Base-by-base conservation (phyloP, 306 rosid species). In the Cercis canadensis region DNA sequence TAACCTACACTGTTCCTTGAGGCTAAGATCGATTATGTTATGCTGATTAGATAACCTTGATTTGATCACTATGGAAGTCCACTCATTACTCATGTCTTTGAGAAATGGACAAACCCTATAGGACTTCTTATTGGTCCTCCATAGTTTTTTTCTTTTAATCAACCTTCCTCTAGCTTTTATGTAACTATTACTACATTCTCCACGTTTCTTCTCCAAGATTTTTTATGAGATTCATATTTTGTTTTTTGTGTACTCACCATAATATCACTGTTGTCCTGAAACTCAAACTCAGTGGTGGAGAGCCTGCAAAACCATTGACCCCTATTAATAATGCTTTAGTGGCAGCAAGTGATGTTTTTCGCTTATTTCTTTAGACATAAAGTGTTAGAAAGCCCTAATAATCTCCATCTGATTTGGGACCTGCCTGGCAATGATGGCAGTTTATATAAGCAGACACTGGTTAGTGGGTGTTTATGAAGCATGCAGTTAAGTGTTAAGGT, bases 11-110 rank as follows among this genome's bases (percentile, higher is more conserved):
- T 69, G 61, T 70, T 69, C 62, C 74, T 72, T 52, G 56, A 66
- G 65, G 72, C 29, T 24, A 24, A 24, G 10, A 8, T 21, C 52
- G 73, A 44, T 73, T 63, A 55, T 70, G 67, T 39, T 33, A 61
- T 69, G 82, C 77, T 79, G 75, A 79, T 81, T 83, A 74, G 81
- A 79, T 81, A 72, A 69, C 54, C 69, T 76, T 81, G 84, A 81
- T 83, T 60, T 73, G 72, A 65, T 70, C 56, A 32, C 61, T 41
- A 73, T 86, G 83, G 81, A 83, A 77, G 78, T 77, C 75, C 80
- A 82, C 84, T 82, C 81, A 74, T 71, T 76, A 40, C 50, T 21
- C 70, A 29, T 74, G 71, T 77, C 55, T 58, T 60, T 2, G 62
- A 58, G 39, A 70, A 78, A 73, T n/a, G n/a, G n/a, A n/a, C n/a